Conservation (phyloP, 441 rosid genomes). For the Brassica balearica region DNA sequence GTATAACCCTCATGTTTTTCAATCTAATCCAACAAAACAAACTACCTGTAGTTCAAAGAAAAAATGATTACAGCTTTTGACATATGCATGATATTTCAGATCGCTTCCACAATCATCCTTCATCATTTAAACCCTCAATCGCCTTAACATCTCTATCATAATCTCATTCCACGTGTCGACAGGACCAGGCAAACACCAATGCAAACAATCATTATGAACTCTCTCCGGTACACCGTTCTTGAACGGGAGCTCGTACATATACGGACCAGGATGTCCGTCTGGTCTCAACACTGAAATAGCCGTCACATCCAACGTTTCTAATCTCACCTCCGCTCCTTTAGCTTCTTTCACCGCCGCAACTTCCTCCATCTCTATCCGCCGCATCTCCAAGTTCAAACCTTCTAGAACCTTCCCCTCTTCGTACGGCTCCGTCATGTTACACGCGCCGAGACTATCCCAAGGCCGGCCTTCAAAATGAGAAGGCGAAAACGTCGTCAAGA, state of each 20-base stretch:
- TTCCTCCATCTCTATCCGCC: slow-evolving; percentile 69
- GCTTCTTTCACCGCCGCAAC: slow-evolving; percentile 52
- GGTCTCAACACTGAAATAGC: slow-evolving; percentile 73
- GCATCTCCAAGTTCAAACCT: slow-evolving; percentile 85
- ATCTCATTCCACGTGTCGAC: slow-evolving; percentile 95
- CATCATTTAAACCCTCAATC: slow-evolving; percentile 54
- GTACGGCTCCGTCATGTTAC: slow-evolving; percentile 79
- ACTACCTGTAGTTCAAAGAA: slow-evolving; percentile 11
- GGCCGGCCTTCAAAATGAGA: slow-evolving; percentile 88
- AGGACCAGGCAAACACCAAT: slow-evolving; percentile 98
- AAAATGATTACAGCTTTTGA: slow-evolving; percentile 24
- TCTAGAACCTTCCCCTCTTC: slow-evolving; percentile 64
- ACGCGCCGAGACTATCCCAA: slow-evolving; percentile 91
- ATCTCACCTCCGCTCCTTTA: slow-evolving; percentile 46
- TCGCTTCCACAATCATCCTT: slow-evolving; percentile 20
- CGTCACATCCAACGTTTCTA: slow-evolving; percentile 78
- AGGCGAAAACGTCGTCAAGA: slow-evolving; percentile 82
- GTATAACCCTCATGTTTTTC: background rate
- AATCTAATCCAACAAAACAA: slow-evolving; percentile 21
- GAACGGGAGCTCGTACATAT: slow-evolving; percentile 82
- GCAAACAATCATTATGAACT: slow-evolving; percentile 93
- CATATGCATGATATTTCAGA: slow-evolving; percentile 12
- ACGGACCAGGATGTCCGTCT: slow-evolving; percentile 95
- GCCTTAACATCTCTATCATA: slow-evolving; percentile 61
- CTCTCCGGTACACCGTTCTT: slow-evolving; percentile 72